Conservation (phyloP, 2,329 filamentous ascomycete genomes). For the Penicillium sp. region DNA sequence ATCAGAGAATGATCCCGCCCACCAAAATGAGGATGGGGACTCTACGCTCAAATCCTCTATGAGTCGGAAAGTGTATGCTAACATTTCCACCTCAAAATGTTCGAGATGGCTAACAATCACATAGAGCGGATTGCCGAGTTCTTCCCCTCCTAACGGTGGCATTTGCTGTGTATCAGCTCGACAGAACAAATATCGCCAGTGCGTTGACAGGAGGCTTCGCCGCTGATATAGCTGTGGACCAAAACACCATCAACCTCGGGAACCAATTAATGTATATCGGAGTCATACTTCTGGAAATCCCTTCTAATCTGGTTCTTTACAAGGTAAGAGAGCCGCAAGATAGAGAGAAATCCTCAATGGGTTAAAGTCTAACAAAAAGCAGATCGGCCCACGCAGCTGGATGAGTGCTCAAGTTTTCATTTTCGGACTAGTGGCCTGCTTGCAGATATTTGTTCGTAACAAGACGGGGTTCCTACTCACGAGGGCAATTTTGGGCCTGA, state of each 20-base stretch:
- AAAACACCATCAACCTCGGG: constrained; percentile 52
- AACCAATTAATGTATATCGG: constrained; percentile 55
- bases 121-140: constrained; percentile 49
- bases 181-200: constrained; percentile 54
- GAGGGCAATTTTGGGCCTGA: constrained; percentile 47
- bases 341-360: too few relatives aligned
- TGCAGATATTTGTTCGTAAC: constrained; percentile 47
- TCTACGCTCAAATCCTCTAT: too few relatives aligned
- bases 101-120: neutral
- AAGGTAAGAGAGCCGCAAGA: constrained; percentile 8
- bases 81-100: neutral
- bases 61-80: neutral
- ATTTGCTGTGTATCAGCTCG: constrained; percentile 52
- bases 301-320: constrained; percentile 47
- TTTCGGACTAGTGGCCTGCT: constrained; percentile 49
- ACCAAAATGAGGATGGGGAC: too few relatives aligned
- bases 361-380: neutral
- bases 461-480: constrained; percentile 47
- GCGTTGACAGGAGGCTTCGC: constrained; percentile 52
- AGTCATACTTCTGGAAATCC: constrained; percentile 52
- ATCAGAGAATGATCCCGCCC: too few relatives aligned
- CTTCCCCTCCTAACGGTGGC: constrained; percentile 51
- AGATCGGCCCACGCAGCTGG: constrained; percentile 50
- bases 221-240: constrained; percentile 42
- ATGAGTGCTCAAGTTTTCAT: constrained; percentile 50